phyloP scores from a whole-genome alignment of 2,329 filamentous ascomycete genomes.

The Graphilbum ipis-grandicollis region DNA sequence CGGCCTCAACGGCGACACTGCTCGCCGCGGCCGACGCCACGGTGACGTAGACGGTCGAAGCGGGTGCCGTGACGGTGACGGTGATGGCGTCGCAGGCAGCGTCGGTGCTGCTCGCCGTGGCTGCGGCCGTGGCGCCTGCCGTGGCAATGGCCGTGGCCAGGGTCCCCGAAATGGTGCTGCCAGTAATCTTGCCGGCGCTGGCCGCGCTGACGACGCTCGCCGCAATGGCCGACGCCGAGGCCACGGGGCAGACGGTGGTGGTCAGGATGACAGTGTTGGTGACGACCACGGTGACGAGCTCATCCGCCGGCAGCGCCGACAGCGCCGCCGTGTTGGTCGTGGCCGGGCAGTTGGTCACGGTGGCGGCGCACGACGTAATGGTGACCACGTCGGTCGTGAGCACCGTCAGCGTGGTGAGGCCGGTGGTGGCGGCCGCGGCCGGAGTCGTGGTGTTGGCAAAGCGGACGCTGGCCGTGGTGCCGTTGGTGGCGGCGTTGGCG shows the following conservation, averaged over 20 bases:
- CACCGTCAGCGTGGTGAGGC: slow-evolving; percentile 21
- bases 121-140: background rate
- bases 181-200: slow-evolving; percentile 17
- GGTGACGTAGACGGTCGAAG: background rate
- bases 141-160: slow-evolving; percentile 12
- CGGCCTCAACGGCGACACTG: background rate
- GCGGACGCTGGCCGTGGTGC: background rate
- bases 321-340: slow-evolving; percentile 20
- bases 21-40: background rate
- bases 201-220: slow-evolving; percentile 17
- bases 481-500: background rate
- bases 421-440: slow-evolving; percentile 1
- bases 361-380: slow-evolving; percentile 11
- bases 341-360: slow-evolving; percentile 12
- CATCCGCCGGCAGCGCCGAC: slow-evolving; percentile 13
- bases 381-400: slow-evolving; percentile 23
- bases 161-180: slow-evolving; percentile 20
- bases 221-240: slow-evolving; percentile 19
- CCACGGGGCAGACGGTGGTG: slow-evolving; percentile 24
- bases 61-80: background rate
- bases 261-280: slow-evolving; percentile 21
- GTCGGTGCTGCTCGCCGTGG: background rate
- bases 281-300: slow-evolving; percentile 16
- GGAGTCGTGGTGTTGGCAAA: background rate
- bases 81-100: background rate